These are phyloP conservation scores for Rheum nobile DNA, from an alignment of 148 eudicot species.

Conservation along the genomic window DNA sequence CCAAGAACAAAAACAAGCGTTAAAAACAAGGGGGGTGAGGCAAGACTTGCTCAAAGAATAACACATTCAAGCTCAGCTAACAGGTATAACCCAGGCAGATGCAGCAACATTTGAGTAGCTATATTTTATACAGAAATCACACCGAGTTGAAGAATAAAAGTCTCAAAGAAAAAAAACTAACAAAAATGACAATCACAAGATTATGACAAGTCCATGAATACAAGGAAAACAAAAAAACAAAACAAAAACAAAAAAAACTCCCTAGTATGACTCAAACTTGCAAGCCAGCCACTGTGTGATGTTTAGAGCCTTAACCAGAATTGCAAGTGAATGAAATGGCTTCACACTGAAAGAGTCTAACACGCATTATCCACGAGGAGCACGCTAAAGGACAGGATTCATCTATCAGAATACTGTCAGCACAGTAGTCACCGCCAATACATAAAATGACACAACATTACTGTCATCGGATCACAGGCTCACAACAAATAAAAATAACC, in stretches of 20 bases:
- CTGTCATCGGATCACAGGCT: background rate
- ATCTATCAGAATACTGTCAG: background rate
- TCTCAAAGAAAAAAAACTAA: background rate
- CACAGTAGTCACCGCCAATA: background rate
- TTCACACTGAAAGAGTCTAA: background rate
- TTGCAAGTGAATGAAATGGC: background rate
- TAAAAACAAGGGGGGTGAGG: background rate
- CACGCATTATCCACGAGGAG: background rate
- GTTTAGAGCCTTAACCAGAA: background rate
- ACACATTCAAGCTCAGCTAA: background rate
- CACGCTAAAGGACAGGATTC: background rate
- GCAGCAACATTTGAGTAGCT: background rate
- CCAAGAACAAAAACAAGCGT: background rate
- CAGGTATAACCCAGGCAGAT: background rate
- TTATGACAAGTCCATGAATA: background rate
- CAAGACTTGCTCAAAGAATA: background rate
- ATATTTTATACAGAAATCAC: background rate
- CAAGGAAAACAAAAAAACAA: background rate
- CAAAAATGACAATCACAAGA: background rate
- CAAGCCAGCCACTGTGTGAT: background rate
- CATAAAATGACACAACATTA: background rate
- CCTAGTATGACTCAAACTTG: background rate
- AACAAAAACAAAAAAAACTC: background rate
- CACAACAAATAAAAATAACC: background rate
- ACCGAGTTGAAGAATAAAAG: background rate